Percentiles rank a stretch among this genome's conserved stretches.
phyloP scores from a whole-genome alignment of 2,329 filamentous ascomycete genomes.

The Cladorrhinum sp. region DNA sequence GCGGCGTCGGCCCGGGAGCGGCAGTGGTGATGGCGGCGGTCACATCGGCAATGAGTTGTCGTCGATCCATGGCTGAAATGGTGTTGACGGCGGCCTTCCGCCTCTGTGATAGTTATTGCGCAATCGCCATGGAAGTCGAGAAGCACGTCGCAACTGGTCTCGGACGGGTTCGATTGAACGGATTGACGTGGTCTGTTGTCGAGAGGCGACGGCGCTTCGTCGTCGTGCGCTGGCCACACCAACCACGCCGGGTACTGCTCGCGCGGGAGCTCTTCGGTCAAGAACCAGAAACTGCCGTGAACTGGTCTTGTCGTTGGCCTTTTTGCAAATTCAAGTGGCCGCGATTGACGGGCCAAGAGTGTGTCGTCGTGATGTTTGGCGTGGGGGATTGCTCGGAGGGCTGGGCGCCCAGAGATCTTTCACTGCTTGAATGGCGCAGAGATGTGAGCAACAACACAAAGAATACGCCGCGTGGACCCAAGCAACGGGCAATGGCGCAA shows the following conservation, averaged over 20 bases:
- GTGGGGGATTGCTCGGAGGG: slow-evolving; percentile 32
- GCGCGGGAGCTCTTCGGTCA: neutral
- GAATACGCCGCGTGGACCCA: slow-evolving; percentile 4
- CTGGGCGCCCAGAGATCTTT: slow-evolving; percentile 41
- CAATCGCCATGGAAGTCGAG: slow-evolving; percentile 30
- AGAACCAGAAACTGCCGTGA: neutral
- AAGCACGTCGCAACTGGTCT: slow-evolving; percentile 12
- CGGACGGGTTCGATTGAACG: neutral
- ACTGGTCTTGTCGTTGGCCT: neutral
- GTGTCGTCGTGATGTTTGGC: slow-evolving; percentile 23
- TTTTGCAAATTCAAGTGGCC: neutral
- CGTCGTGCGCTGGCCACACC: neutral
- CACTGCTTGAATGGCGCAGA: neutral
- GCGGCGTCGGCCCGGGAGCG: slow-evolving; percentile 16
- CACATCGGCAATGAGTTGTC: slow-evolving; percentile 22
- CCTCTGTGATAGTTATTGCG: slow-evolving; percentile 24
- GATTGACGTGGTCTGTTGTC: neutral
- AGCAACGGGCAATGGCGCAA: neutral
- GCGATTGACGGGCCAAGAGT: slow-evolving; percentile 9
- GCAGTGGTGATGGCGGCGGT: slow-evolving; percentile 13
- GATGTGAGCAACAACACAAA: neutral
- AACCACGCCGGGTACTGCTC: neutral
- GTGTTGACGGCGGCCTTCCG: slow-evolving; percentile 28
- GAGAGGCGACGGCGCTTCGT: neutral
- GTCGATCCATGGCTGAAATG: slow-evolving; percentile 27